These are phyloP conservation scores for Mycena metata DNA, from an alignment of 768 basidiomycete species.

Conservation along the genomic window DNA sequence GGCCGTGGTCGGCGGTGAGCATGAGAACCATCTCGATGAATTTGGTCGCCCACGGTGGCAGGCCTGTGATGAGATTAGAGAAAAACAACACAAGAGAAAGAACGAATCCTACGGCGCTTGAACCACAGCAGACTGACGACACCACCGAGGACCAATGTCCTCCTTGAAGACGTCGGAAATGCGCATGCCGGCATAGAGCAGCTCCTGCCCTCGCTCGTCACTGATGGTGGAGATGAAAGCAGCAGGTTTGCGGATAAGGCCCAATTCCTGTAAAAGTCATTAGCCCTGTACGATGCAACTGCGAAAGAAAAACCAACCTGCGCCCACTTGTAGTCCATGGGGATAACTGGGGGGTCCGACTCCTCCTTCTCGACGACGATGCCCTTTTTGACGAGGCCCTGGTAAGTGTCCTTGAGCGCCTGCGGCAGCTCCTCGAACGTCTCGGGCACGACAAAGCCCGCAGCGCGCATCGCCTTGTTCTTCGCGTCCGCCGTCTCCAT, in stretches of 20 bases:
- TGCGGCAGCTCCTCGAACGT: slow-evolving; percentile 97
- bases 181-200: slow-evolving; percentile 98
- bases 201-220: slow-evolving; percentile 98
- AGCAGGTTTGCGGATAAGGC: slow-evolving; percentile 97
- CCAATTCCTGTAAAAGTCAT: slow-evolving; percentile 70
- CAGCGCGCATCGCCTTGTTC: slow-evolving; percentile 94
- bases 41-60: slow-evolving; percentile 95
- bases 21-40: slow-evolving; percentile 99
- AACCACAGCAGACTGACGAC: slow-evolving; percentile 98
- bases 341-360: slow-evolving; percentile 93
- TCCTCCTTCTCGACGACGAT: slow-evolving; percentile 79
- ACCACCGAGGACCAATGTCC: slow-evolving; percentile 95
- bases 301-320: slow-evolving; percentile 56
- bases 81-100: not conserved
- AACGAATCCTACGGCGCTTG: slow-evolving; percentile 77
- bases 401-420: slow-evolving; percentile 88
- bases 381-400: slow-evolving; percentile 80
- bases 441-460: slow-evolving; percentile 96
- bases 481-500: slow-evolving; percentile 98
- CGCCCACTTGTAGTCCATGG: slow-evolving; percentile 99
- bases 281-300: not conserved
- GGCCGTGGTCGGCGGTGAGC: slow-evolving; percentile 98
- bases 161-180: slow-evolving; percentile 99
- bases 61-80: slow-evolving; percentile 48
- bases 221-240: slow-evolving; percentile 99